Conservation (phyloP, 1,284 basidiomycete species). For the Leccinum subatratum region DNA sequence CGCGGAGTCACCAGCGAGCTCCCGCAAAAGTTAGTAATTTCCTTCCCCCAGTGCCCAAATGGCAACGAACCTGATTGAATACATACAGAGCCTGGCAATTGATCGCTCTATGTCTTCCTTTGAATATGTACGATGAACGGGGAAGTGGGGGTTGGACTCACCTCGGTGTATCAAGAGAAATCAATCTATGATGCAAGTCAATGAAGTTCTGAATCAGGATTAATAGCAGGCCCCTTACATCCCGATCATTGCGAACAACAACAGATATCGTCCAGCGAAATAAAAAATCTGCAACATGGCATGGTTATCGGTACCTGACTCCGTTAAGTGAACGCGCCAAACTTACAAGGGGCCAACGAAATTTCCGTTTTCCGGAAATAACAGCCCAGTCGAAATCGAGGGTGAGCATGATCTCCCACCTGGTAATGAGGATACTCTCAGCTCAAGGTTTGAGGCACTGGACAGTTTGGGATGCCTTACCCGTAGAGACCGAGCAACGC, state of each 20-base stretch:
- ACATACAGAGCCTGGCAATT: slow-evolving; percentile 31
- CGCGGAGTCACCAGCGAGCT: slow-evolving; percentile 34
- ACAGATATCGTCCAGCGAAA: slow-evolving; percentile 31
- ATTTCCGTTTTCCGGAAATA: slow-evolving; percentile 29
- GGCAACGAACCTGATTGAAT: slow-evolving; percentile 31
- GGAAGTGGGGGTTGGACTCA: slow-evolving; percentile 11
- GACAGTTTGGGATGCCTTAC: slow-evolving; percentile 13
- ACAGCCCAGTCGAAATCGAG: slow-evolving; percentile 32
- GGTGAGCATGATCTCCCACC: slow-evolving; percentile 32
- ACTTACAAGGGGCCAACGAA: slow-evolving; percentile 33
- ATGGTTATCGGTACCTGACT: neutral
- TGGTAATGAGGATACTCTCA: slow-evolving; percentile 11
- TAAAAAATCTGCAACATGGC: slow-evolving; percentile 23
- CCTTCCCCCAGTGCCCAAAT: neutral
- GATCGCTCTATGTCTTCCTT: slow-evolving; percentile 16
- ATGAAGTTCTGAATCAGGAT: neutral
- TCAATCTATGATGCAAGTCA: slow-evolving; percentile 21
- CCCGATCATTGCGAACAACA: slow-evolving; percentile 33
- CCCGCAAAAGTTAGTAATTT: slow-evolving; percentile 7
- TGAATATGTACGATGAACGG: neutral
- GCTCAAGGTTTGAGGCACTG: neutral
- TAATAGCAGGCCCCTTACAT: slow-evolving; percentile 22
- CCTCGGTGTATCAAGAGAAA: slow-evolving; percentile 30
- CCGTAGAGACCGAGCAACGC: slow-evolving; percentile 28
- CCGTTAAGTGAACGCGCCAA: neutral